These are phyloP conservation scores for Oehlia diaphana DNA, from an alignment of 192 early-diverging fungal species.

Conservation along the genomic window DNA sequence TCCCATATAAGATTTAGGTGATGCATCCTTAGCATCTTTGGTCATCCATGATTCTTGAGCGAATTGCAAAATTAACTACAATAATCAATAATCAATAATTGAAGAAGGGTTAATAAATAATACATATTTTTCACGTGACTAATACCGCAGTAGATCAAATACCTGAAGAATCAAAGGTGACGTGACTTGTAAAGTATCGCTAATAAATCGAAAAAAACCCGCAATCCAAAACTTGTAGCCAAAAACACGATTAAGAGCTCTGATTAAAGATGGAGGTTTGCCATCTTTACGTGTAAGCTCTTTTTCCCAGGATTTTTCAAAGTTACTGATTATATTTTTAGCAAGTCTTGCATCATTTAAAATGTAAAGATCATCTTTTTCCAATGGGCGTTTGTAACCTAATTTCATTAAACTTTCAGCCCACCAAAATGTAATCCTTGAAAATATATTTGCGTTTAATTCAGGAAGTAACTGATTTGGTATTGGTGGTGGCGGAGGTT, in stretches of 20 bases:
- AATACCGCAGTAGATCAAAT: background rate
- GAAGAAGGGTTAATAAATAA: background rate
- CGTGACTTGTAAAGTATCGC: constrained; percentile 40
- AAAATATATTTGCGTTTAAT: constrained; percentile 54
- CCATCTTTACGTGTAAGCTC: constrained; percentile 20
- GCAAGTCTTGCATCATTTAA: constrained; percentile 39
- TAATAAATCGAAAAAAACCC: constrained; percentile 36
- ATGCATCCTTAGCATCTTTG: constrained; percentile 19
- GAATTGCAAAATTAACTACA: constrained; percentile 7
- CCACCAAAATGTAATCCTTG: constrained; percentile 62
- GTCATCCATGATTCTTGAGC: background rate
- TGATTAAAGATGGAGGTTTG: constrained; percentile 40
- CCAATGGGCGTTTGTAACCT: constrained; percentile 65
- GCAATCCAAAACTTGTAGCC: constrained; percentile 42
- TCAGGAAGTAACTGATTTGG: constrained; percentile 42
- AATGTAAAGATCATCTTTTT: constrained; percentile 62
- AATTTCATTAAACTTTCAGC: constrained; percentile 61
- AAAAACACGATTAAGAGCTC: constrained; percentile 43
- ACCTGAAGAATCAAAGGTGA: constrained; percentile 31
- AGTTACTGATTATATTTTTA: constrained; percentile 29
- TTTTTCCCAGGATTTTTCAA: constrained; percentile 37
- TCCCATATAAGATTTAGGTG: constrained; percentile 28
- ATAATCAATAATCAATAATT: background rate
- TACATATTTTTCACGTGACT: background rate
- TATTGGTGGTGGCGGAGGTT: background rate